Percentiles rank a stretch among this genome's conserved stretches.
phyloP scores from a whole-genome alignment of 1,139 yeast genomes.

The Lodderomyces theae region DNA sequence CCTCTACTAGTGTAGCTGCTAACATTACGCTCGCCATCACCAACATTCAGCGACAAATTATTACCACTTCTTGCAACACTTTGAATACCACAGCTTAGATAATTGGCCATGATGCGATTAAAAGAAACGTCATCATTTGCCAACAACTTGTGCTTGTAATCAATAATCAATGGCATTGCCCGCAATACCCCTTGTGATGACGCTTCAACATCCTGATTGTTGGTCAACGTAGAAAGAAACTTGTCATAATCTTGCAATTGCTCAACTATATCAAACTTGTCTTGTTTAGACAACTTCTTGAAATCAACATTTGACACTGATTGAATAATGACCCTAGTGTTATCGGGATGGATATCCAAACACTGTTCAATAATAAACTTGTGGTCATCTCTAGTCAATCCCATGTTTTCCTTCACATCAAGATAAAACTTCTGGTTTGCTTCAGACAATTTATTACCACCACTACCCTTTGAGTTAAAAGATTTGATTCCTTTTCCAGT shows the following conservation, averaged over 20 bases:
- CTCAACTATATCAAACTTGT: conserved; percentile 14
- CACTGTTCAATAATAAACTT: conserved; percentile 34
- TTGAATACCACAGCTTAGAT: conserved; percentile 39
- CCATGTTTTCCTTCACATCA: conserved; percentile 24
- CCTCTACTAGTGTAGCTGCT: not conserved
- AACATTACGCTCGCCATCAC: conserved; percentile 1
- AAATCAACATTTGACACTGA: conserved; percentile 14
- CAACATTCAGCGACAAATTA: not conserved
- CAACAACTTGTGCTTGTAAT: conserved; percentile 51
- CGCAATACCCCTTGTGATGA: too few species aligned
- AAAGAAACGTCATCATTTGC: conserved; percentile 49
- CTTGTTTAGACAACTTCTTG: conserved; percentile 10
- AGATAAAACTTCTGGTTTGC: conserved; percentile 21
- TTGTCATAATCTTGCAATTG: conserved; percentile 10
- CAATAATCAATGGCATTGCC: conserved; percentile 45
- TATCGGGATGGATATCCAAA: conserved; percentile 46
- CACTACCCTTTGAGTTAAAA: too few species aligned
- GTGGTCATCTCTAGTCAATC: conserved; percentile 32
- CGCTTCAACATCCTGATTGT: too few species aligned
- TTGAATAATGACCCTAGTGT: conserved; percentile 29
- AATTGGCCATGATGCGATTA: conserved; percentile 43
- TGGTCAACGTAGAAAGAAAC: conserved; percentile 11
- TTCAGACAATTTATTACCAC: too few species aligned
- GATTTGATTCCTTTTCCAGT: too few species aligned
- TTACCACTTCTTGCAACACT: conserved; percentile 14